Evolutionary conservation across 371 early-diverging fungal genomes (phyloP), one percentile per base, ranked within the genome.

Genomic region (Syncephalastrum monosporum): DNA sequence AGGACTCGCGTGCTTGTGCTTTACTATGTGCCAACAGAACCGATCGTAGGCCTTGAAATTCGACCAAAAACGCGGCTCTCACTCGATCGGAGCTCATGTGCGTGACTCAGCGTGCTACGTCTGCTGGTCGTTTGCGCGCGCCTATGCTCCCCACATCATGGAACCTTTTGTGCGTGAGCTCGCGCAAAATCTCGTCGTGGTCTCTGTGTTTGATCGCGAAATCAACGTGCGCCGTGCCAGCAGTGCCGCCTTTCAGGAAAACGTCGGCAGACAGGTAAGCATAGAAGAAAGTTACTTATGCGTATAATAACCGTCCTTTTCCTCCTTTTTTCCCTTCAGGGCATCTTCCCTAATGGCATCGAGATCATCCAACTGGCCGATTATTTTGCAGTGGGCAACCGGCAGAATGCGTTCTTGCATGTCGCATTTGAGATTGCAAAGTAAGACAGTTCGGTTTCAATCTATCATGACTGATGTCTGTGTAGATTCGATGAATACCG

Each of bases 41-140:
- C 16, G 46, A 15, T 55, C 50, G 8, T 61, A 84, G 79, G 96
- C 91, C 0, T 80, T 97, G 8, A 83, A 78, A 45, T 97, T 95
- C 66, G 98, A 97, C 68, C 68, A 89, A 27, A 88, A 89, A 62
- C 83, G 91, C 17, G 96, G 96, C 0, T 81, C 90, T 15, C 88
- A 91, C 46, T 93, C 94, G 4, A 85, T 97, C 42, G 99, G 99
- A 1, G 69, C 91, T n/a, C 90, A 94, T 68, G 97, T 98, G 0
- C 85, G 98, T 24, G 99, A 98, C 67, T 93, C 97, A 0, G 94
- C 95, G 19, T 94, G 97, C 63, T 98, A 96, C 67, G 92, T 95
- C 4, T 90, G 92, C 68, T 98, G 99, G 99, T 92, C 96, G 10
- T 91, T 98, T 71, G 97, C 97, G 16, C 84, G 98, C 38, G 91